These are phyloP conservation scores for Dioscorea alata DNA, from an alignment of 106 monocot species.

Conservation along the genomic window DNA sequence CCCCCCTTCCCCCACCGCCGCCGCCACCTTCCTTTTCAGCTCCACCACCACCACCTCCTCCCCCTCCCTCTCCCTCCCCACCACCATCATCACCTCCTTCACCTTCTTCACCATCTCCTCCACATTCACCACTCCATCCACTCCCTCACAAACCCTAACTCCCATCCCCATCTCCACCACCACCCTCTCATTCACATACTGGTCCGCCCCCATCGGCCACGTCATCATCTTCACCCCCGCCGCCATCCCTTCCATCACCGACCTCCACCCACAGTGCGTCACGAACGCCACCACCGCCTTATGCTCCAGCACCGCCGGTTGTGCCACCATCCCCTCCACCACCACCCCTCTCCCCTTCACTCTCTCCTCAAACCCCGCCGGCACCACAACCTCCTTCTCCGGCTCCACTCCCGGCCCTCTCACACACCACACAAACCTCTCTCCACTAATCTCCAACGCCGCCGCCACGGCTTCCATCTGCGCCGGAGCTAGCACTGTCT, in stretches of 20 bases:
- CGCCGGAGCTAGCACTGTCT: background rate
- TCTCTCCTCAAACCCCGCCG: slow-evolving; percentile 25
- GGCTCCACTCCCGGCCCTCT: background rate
- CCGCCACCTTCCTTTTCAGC: slow-evolving; percentile 13
- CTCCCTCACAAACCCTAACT: slow-evolving; percentile 22
- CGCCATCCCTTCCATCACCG: slow-evolving; percentile 20
- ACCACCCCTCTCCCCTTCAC: slow-evolving; percentile 21
- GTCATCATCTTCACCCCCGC: slow-evolving; percentile 28
- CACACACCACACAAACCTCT: slow-evolving; percentile 28
- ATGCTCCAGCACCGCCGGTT: slow-evolving; percentile 24
- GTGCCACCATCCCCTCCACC: slow-evolving; percentile 28
- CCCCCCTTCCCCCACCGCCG: slow-evolving; percentile 15
- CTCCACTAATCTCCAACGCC: slow-evolving; percentile 3
- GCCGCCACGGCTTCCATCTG: slow-evolving; percentile 10
- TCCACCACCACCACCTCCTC: slow-evolving; percentile 27
- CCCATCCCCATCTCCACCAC: slow-evolving; percentile 21
- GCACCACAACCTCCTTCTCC: background rate
- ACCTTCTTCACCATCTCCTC: slow-evolving; percentile 25
- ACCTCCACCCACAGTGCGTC: slow-evolving; percentile 61
- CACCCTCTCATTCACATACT: slow-evolving; percentile 33
- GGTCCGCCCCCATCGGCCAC: slow-evolving; percentile 48
- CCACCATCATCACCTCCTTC: slow-evolving; percentile 27
- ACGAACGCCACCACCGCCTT: slow-evolving; percentile 30
- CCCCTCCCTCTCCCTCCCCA: slow-evolving; percentile 27
- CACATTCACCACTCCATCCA: slow-evolving; percentile 10